Conservation (phyloP, 1,139 yeast genomes). For the Hansenula sp. region DNA sequence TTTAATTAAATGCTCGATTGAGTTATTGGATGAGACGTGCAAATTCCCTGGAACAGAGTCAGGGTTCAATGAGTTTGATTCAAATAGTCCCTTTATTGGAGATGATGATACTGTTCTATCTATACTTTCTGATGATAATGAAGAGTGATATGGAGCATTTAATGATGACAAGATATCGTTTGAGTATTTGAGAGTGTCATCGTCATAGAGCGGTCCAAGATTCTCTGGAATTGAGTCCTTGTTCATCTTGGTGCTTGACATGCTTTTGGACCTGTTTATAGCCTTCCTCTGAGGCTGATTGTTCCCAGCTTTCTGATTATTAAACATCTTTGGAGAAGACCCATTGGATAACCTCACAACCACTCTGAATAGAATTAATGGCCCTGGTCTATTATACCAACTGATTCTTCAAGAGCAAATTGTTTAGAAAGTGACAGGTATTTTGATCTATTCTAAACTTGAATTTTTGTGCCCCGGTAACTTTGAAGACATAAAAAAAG, state of each 20-base stretch:
- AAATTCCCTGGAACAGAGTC: constrained; percentile 31
- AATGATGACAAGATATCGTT: background rate
- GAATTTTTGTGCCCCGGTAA: no score
- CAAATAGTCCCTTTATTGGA: constrained; percentile 5
- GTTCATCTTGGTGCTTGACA: constrained; percentile 8
- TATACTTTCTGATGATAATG: constrained; percentile 10
- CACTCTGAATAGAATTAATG: no score
- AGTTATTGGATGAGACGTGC: constrained; percentile 29
- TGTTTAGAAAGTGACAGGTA: no score
- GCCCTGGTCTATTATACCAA: no score
- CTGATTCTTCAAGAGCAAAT: no score
- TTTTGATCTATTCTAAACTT: no score
- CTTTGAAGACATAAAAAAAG: no score
- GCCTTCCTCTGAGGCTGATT: constrained; percentile 3
- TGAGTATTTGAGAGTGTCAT: background rate
- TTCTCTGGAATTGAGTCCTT: constrained; percentile 1
- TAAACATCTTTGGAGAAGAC: no score
- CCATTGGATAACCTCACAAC: no score
- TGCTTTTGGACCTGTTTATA: constrained; percentile 10
- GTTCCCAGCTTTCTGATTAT: background rate
- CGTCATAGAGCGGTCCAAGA: background rate
- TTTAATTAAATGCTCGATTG: constrained; percentile 32
- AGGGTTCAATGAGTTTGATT: constrained; percentile 5
- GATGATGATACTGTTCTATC: constrained; percentile 1
- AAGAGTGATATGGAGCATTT: constrained; percentile 17